Base-by-base conservation (phyloP, 805 yeast species). In the Danielozyma ontarioensis region DNA sequence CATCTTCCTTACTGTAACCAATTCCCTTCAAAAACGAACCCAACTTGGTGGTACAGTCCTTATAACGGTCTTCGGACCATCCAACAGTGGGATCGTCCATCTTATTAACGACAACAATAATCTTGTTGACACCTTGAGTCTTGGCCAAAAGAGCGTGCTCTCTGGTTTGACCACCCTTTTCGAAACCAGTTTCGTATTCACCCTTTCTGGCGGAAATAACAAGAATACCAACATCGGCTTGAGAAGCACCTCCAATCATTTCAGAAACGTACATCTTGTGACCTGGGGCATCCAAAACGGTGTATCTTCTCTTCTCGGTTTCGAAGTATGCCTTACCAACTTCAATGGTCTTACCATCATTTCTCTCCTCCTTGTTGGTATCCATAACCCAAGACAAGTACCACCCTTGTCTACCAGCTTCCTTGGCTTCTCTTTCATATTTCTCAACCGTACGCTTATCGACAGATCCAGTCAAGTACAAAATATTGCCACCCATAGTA, bases 361-460 rank as follows among this genome's bases (percentile, higher is more conserved):
- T 86, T 74, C 98, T 84, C 72, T 93, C 99, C 69, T 93, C 98
- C 66, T 87, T 89, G 70, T 94, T 93, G 50, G 97, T 90, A 63
- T 93, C 99, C 96, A 93, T 89, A 50, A 93, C 94, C 98, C 98
- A 93, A 6, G 97, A 89, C 50, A 93, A 71, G 62, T 93, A 93
- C 99, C 99, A 93, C 63, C 97, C 97, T 70, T 93, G 98, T 72
- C 97, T 84, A 62, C 98, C 97, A 29, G 97, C 97, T 51, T 93
- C 99, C 63, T 88, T 88, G 40, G 98, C 98, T 67, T 93, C 99
- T 62, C 89, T 79, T 70, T 93, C 97, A 59, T 90, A 90, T 64
- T 93, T 93, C 50, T 93, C 99, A 46, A 93, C 93, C 14, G 97
- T 90, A 70, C 99, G 85, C 74, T 93, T 93, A 64, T 93, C 98